Conservation (phyloP, 2,329 filamentous ascomycete genomes). For the Apiospora hydei region DNA sequence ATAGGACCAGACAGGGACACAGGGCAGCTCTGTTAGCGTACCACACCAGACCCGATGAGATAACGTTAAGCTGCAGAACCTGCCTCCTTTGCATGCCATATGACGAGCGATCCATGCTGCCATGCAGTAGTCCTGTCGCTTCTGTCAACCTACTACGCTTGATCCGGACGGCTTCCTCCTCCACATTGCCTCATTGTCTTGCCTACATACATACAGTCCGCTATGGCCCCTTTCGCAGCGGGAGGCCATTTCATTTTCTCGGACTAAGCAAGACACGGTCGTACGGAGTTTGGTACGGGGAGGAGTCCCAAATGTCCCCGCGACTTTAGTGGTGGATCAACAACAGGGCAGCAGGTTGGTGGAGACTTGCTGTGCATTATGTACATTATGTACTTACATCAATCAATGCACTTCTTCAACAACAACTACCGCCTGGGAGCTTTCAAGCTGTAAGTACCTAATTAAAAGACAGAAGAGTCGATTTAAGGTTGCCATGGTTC, state of each 20-base stretch:
- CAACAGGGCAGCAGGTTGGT: neutral
- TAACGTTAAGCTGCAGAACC: neutral
- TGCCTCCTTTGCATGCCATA: neutral
- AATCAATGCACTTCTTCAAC: no score
- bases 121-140: constrained; percentile 1
- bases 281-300: constrained; percentile 1
- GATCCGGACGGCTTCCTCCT: neutral
- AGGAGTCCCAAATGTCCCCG: neutral
- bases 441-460: no score
- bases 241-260: neutral
- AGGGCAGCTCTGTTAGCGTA: neutral
- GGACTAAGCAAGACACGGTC: neutral
- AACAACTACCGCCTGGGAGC: neutral
- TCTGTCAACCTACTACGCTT: neutral
- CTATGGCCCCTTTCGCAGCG: neutral
- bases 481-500: constrained; percentile 14
- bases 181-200: neutral
- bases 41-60: neutral
- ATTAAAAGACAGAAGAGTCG: neutral
- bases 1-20: neutral
- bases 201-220: neutral
- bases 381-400: no score
- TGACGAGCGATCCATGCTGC: constrained; percentile 1
- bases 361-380: no score
- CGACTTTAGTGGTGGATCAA: neutral